Evolutionary conservation across 805 yeast genomes (phyloP).

Genomic region (Zygosaccharomyces bailii): DNA sequence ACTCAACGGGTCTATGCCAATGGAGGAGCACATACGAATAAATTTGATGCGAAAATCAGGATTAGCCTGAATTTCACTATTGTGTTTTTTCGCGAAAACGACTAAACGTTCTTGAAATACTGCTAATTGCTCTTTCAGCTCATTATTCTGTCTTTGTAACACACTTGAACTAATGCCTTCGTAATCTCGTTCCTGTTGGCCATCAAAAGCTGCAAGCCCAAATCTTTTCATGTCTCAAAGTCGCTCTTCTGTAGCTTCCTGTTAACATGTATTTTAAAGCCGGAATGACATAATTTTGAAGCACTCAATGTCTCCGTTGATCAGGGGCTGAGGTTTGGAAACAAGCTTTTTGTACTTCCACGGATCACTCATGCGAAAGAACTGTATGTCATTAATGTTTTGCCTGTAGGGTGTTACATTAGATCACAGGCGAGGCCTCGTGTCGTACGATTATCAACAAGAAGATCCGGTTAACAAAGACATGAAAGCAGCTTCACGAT

Average conservation of each 20-base stretch:
- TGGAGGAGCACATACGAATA: constrained; percentile 67
- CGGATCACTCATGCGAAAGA: too few species aligned
- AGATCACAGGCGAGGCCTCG: too few species aligned
- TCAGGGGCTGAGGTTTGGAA: too few species aligned
- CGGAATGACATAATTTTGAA: too few species aligned
- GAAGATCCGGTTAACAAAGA: not conserved
- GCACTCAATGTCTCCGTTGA: too few species aligned
- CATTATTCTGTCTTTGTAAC: constrained; percentile 51
- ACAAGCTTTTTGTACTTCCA: too few species aligned
- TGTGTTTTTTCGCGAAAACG: constrained; percentile 72
- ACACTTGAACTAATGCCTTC: constrained; percentile 21
- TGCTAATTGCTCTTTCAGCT: constrained; percentile 64
- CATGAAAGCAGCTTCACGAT: not conserved
- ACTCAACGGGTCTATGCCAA: constrained; percentile 78
- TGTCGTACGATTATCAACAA: not conserved
- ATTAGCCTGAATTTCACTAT: constrained; percentile 60
- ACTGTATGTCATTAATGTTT: too few species aligned
- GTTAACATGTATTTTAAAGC: too few species aligned
- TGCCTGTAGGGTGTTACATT: too few species aligned
- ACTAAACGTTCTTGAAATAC: constrained; percentile 74
- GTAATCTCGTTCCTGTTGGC: constrained; percentile 12
- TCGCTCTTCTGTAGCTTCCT: not conserved
- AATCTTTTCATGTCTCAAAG: constrained; percentile 38
- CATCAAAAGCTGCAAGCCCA: constrained; percentile 48
- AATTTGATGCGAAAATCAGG: constrained; percentile 67